Percentiles rank a stretch among this genome's conserved stretches.
Evolutionary conservation across 257 asterid genomes (phyloP).

Genomic region (Solanum sparsipilum): DNA sequence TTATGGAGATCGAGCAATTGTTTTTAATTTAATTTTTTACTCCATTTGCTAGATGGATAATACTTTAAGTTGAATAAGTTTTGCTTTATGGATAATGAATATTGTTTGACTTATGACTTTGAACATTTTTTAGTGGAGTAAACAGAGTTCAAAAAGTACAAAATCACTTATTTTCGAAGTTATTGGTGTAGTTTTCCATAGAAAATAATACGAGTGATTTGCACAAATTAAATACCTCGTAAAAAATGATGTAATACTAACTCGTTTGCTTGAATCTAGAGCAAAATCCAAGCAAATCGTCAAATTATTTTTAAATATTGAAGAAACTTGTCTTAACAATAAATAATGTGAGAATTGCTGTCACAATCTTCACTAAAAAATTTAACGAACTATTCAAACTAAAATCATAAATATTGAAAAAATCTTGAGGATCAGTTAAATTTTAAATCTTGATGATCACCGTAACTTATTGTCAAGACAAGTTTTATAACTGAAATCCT

Average conservation of each 20-base stretch:
- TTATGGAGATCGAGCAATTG: no score
- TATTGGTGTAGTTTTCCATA: not conserved
- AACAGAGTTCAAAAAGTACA: not conserved
- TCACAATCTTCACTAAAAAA: no score
- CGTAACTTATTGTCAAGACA: no score
- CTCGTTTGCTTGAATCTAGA: not conserved
- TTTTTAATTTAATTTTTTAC: no score
- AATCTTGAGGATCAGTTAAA: no score
- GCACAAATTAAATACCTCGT: not conserved
- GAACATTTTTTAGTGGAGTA: not conserved
- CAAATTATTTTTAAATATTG: no score
- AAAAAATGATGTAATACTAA: no score
- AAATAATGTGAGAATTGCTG: accelerated
- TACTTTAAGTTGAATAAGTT: not conserved
- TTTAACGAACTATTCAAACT: accelerated
- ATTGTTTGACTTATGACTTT: not conserved
- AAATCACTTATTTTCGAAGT: not conserved
- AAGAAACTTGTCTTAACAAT: no score
- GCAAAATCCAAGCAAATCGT: no score
- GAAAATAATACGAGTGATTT: no score
- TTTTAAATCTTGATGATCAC: no score
- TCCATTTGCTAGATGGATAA: not conserved
- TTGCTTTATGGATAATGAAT: not conserved
- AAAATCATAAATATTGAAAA: no score
- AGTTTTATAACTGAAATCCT: not conserved